phyloP scores from a whole-genome alignment of 2,329 filamentous ascomycete species.

The Fusarium praegraminearum region DNA sequence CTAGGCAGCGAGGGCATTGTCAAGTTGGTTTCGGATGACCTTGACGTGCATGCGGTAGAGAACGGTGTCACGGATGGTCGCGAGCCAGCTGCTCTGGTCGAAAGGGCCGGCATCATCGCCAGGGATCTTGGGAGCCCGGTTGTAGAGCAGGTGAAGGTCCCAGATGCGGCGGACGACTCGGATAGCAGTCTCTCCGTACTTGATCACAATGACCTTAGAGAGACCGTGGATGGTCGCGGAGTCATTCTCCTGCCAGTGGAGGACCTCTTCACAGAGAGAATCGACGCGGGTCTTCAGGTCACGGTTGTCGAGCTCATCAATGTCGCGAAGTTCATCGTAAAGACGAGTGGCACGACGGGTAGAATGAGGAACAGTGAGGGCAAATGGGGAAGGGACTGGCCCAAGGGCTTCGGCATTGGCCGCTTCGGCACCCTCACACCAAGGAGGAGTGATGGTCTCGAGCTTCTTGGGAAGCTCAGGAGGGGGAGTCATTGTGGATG shows the following conservation, averaged over 20 bases:
- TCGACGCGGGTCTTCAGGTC: constrained; percentile 20
- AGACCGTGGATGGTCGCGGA: constrained; percentile 31
- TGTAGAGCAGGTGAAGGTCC: constrained; percentile 39
- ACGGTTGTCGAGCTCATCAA: constrained; percentile 13
- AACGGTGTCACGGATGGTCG: constrained; percentile 18
- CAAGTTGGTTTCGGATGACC: constrained; percentile 30
- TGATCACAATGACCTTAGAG: constrained; percentile 31
- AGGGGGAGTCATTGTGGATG: constrained; percentile 14
- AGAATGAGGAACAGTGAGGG: constrained; percentile 23
- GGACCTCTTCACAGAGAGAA: constrained; percentile 30
- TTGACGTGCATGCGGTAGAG: constrained; percentile 31
- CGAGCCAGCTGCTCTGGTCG: constrained; percentile 20
- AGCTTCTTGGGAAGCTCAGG: constrained; percentile 27
- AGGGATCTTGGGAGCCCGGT: constrained; percentile 21
- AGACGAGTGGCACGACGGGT: constrained; percentile 26
- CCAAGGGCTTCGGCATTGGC: not conserved
- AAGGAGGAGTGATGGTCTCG: constrained; percentile 27
- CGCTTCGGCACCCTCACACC: constrained; percentile 1
- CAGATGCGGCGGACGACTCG: constrained; percentile 36
- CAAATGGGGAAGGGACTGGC: constrained; percentile 9
- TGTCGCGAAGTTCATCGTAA: constrained; percentile 14
- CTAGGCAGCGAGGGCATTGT: constrained; percentile 36
- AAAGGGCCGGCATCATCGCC: constrained; percentile 18
- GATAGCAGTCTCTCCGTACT: constrained; percentile 39
- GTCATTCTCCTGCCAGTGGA: constrained; percentile 18